Evolutionary conservation across 75 land plant genomes (phyloP), one percentile per base, ranked within the genome.

Genomic region (Cryptomeria japonica): DNA sequence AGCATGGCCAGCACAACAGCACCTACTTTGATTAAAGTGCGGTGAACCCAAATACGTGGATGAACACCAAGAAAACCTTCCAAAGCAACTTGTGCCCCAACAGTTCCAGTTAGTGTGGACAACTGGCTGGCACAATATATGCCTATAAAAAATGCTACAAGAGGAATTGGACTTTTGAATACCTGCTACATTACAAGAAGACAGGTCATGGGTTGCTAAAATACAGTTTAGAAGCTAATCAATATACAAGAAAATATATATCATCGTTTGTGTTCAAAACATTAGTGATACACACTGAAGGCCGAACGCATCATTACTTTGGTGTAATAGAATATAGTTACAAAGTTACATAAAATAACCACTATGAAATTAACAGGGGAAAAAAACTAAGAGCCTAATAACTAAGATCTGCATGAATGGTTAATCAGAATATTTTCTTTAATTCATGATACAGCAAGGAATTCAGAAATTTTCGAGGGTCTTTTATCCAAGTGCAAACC

Each of bases 81-180:
- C 85, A 91, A 72, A 18, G 95, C 90, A 32, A 90, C 87, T 80
- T 94, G 92, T 68, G 93, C 93, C 36, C 92, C 92, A 28, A 86
- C 53, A 49, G 91, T 93, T 90, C 95, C 92, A 68, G 94, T 93
- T 53, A 94, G 85, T 85, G 94, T 88, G 37, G 92, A 92, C 55
- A 97, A 87, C 88, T 93, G 95, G 82, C 94, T 94, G 34, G 96
- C 95, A 28, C 95, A 88, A 88, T 97, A 88, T 53, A 97, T 79
- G 84, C 95, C 93, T 88, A 93, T 72, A 72, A 96, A 91, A 85
- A 96, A 89, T 36, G 56, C 91, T 47, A 91, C 64, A 37, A 91
- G 92, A 34, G 93, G 94, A 42, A 97, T 55, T 22, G 96, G 93
- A 75, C 87, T 93, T 86, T 89, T 91, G 87, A 94, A 92, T 46